Base-by-base conservation (phyloP, 371 early-diverging fungal genomes). In the Mucor plumbeus region DNA sequence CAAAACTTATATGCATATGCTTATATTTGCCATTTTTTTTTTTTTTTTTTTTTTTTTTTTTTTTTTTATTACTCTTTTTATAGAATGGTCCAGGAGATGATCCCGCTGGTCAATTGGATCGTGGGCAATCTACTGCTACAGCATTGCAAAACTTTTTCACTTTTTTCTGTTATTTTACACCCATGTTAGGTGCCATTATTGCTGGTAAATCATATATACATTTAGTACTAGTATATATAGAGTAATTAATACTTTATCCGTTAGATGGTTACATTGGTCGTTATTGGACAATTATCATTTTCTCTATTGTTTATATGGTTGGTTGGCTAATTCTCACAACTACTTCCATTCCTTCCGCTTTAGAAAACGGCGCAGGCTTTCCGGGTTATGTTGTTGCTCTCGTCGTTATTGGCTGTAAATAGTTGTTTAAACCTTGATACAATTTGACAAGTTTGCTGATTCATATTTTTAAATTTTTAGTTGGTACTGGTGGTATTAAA, bases 401-500 rank as follows among this genome's bases (percentile, higher is more conserved):
- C 48, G 50, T 80, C 41, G 75, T 80, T 31, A 75, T 80, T 61
- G 80, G 80, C 33, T 65, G 78, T 77, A 72, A 68, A n/a, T n/a
- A n/a, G 70, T 48, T 11, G 54, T 56, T 33, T 50, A 3, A 19
- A 19, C 41, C 11, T 39, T 59, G 15, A 19, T n/a, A 43, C 11
- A 19, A 13, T 41, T 40, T 55, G 48, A 31, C 26, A 7, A 11
- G 13, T 36, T 9, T 41, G 4, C 56, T 31, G 53, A 44, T 3
- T 1, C 26, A 26, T 3, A 26, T 1, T 44, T 19, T 62, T 9
- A 34, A 57, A 33, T n/a, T 10, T 4, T 81, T 91, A 40, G 77
- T 92, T 56, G 94, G 95, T 64, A 93, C 95, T 5, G 97, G 97
- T 48, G 94, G 95, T 62, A 95, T 96, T 76, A 95, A 95, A 77